Evolutionary conservation across 2,329 filamentous ascomycete genomes (phyloP), one percentile per base, ranked within the genome.

Genomic region (Neonectria coccinea): DNA sequence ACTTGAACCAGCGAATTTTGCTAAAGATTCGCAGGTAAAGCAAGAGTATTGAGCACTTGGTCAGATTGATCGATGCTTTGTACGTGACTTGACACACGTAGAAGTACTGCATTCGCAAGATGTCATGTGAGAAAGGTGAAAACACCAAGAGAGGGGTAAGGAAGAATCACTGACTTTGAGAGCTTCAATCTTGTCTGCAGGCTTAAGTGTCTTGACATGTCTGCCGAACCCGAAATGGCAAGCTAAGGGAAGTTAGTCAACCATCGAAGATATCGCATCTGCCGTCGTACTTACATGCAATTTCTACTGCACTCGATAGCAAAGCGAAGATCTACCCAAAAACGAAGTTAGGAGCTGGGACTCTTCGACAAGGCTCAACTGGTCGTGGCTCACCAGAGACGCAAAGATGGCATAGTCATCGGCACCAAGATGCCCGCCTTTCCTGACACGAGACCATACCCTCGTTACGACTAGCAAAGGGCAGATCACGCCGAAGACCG

Each of bases 11-110:
- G 18, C 73, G 70, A 29, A 77, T 62, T 60, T 70, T 72, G 52
- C 55, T 39, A 65, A 79, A 78, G 14, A 79, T 77, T 12, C 73
- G 74, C 10, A 74, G 70, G 65, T 79, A 79, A 1, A 78, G 70
- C 6, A 79, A 67, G 36, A 79, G 67, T 33, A 79, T 75, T 31
- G 74, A 78, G 52, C 74, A 69, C 51, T 79, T 79, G 58, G 74
- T 74, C 36, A 76, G 64, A 45, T 73, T 75, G 51, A 79, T 73
- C 47, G 72, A 69, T 10, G 73, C 66, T 41, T 77, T 77, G 63
- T 78, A 79, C 29, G 74, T 71, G 50, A 75, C 63, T 56, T 76
- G 73, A 11, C 64, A 63, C 27, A 75, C 64, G 48, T 70, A 74
- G 59, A 75, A 75, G 54, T 68, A 71, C 72, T 74, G 48, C 18